phyloP scores from a whole-genome alignment of 2,329 filamentous ascomycete genomes.

The Epichloe gansuensis region DNA sequence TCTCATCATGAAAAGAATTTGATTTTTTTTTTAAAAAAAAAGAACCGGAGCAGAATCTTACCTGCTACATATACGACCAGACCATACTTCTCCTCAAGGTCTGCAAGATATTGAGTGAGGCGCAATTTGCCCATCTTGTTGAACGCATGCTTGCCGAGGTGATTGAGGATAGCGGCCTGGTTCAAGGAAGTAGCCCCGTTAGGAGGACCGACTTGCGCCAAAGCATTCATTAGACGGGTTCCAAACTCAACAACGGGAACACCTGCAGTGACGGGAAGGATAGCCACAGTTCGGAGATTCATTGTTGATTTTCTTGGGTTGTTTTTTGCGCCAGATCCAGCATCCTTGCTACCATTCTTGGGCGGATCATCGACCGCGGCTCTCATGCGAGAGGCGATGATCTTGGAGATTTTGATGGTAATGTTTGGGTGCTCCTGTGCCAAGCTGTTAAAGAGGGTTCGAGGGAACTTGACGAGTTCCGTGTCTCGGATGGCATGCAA shows the following conservation, averaged over 20 bases:
- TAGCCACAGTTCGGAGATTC: slow-evolving; percentile 84
- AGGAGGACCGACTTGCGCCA: slow-evolving; percentile 76
- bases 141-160: slow-evolving; percentile 90
- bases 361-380: slow-evolving; percentile 72
- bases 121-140: slow-evolving; percentile 96
- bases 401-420: slow-evolving; percentile 97
- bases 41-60: slow-evolving; percentile 24
- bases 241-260: slow-evolving; percentile 93
- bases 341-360: slow-evolving; percentile 51
- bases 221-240: slow-evolving; percentile 73
- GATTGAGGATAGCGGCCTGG: slow-evolving; percentile 85
- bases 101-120: slow-evolving; percentile 87
- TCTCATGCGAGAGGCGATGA: slow-evolving; percentile 92
- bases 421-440: slow-evolving; percentile 96
- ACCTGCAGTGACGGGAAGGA: slow-evolving; percentile 79
- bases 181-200: slow-evolving; percentile 89
- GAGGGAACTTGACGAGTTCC: slow-evolving; percentile 89
- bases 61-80: slow-evolving; percentile 86
- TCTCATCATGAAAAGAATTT: slow-evolving; percentile 34
- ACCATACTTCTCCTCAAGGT: slow-evolving; percentile 93
- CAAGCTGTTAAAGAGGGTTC: slow-evolving; percentile 92
- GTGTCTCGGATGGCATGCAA: slow-evolving; percentile 94
- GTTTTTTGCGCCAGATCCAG: slow-evolving; percentile 38
- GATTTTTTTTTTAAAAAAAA: not conserved
- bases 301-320: slow-evolving; percentile 66